Percentiles rank a stretch among this genome's conserved stretches.
Conservation (phyloP, 2,329 filamentous ascomycete genomes). For the Fusarium duplospermum region DNA sequence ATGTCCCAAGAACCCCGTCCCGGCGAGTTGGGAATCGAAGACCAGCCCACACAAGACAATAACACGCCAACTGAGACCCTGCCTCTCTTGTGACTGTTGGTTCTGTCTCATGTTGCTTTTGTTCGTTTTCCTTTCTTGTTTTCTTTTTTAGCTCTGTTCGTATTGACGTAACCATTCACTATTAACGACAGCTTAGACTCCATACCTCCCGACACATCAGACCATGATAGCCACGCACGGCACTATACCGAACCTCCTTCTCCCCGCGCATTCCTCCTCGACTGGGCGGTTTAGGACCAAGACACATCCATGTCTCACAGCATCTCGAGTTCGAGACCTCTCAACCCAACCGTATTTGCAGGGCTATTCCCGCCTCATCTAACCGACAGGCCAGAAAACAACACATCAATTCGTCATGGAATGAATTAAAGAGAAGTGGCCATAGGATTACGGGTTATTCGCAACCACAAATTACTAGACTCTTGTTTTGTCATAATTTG, state of each 20-base stretch:
- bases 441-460: not conserved
- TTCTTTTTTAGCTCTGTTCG: not conserved
- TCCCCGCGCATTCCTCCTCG: not conserved
- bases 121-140: not conserved
- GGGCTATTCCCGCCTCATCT: not conserved
- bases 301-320: not conserved
- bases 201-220: not conserved
- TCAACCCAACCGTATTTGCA: not conserved
- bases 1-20: not conserved
- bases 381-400: not conserved
- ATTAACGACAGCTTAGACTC: not conserved
- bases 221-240: not conserved
- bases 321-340: not conserved
- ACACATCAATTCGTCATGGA: not conserved
- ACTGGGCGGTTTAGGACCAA: not conserved
- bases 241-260: not conserved
- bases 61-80: not conserved
- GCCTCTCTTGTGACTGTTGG: not conserved
- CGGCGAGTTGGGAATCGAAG: not conserved
- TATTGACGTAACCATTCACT: not conserved
- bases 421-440: not conserved
- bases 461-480: not conserved
- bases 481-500: not conserved
- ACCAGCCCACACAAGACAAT: not conserved
- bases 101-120: not conserved